Conservation (phyloP, 352 stramenopile genomes). For the Globisporangium heterothallicum region DNA sequence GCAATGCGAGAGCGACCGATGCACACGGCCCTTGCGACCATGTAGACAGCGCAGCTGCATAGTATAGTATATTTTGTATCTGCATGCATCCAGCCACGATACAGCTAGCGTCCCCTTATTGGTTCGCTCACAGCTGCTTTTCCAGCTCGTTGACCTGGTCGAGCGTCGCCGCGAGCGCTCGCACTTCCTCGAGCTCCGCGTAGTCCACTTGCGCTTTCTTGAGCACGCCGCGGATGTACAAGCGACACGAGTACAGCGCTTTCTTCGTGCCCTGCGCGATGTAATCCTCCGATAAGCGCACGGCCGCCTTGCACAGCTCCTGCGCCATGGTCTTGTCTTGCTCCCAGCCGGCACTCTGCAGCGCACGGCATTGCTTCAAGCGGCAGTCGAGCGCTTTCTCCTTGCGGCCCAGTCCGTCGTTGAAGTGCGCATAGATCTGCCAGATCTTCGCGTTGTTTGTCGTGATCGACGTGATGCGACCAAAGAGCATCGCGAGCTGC, state of each 20-base stretch:
- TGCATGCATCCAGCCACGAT: not conserved
- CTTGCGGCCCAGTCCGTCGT: conserved; percentile 50
- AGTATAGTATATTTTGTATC: not conserved
- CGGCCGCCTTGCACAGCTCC: conserved; percentile 49
- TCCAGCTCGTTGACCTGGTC: conserved; percentile 50
- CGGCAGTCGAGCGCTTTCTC: conserved; percentile 77
- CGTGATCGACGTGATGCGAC: conserved; percentile 68
- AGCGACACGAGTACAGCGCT: conserved; percentile 62
- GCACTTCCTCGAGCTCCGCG: conserved; percentile 35
- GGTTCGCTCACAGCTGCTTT: conserved; percentile 46
- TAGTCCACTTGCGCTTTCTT: conserved; percentile 81
- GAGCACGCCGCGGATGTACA: conserved; percentile 71
- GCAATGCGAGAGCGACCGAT: no score
- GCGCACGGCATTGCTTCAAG: conserved; percentile 67
- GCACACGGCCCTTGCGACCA: no score
- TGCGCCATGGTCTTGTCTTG: conserved; percentile 46
- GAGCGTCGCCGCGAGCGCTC: conserved; percentile 38
- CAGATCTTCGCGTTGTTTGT: conserved; percentile 78
- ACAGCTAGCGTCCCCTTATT: no score
- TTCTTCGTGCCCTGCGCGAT: conserved; percentile 70
- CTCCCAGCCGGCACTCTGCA: conserved; percentile 73
- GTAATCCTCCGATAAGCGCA: conserved; percentile 59
- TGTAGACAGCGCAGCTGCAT: not conserved
- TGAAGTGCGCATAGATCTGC: conserved; percentile 81
- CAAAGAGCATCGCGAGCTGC: conserved; percentile 73